Percentiles rank a stretch among this genome's conserved stretches.
Evolutionary conservation across 805 yeast genomes (phyloP).

Genomic region (Cyberlindnera nakhonratchasimensis): DNA sequence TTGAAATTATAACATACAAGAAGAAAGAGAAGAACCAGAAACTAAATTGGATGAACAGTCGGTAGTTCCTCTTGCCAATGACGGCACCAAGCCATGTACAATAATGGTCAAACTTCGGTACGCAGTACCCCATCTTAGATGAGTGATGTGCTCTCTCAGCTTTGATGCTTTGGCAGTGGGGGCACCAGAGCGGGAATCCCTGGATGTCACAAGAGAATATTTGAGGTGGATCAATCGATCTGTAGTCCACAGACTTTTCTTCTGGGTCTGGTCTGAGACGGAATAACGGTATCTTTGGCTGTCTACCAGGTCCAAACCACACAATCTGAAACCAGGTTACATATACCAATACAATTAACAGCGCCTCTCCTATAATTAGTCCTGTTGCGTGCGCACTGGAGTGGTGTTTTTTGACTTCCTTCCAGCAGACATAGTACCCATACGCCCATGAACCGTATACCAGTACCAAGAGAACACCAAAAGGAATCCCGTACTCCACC

Average conservation of each 20-base stretch:
- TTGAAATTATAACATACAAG: slow-evolving; percentile 37
- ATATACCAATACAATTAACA: slow-evolving; percentile 28
- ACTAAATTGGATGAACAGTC: slow-evolving; percentile 53
- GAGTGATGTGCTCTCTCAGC: slow-evolving; percentile 72
- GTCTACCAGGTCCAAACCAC: slow-evolving; percentile 58
- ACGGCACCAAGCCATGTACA: slow-evolving; percentile 75
- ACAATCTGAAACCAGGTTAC: slow-evolving; percentile 45
- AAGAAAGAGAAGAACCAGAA: slow-evolving; percentile 37
- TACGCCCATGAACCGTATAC: slow-evolving; percentile 25
- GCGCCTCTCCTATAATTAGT: slow-evolving; percentile 30
- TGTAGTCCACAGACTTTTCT: slow-evolving; percentile 15
- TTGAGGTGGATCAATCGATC: slow-evolving; percentile 45
- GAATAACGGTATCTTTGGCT: slow-evolving; percentile 36
- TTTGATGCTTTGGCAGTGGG: slow-evolving; percentile 61
- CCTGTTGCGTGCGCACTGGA: slow-evolving; percentile 31
- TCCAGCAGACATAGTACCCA: slow-evolving; percentile 30
- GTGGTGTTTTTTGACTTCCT: slow-evolving; percentile 26
- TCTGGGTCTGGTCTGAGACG: slow-evolving; percentile 25
- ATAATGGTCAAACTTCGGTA: slow-evolving; percentile 78
- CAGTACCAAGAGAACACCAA: slow-evolving; percentile 8
- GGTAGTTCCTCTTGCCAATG: slow-evolving; percentile 66
- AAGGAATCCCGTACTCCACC: slow-evolving; percentile 10
- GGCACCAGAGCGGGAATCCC: slow-evolving; percentile 79
- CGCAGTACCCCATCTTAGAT: slow-evolving; percentile 49
- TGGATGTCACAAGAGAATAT: slow-evolving; percentile 63